Percentiles rank a stretch among this genome's conserved stretches.
These are phyloP conservation scores for Quercus glauca DNA, from an alignment of 306 rosid genomes.

Conservation along the genomic window DNA sequence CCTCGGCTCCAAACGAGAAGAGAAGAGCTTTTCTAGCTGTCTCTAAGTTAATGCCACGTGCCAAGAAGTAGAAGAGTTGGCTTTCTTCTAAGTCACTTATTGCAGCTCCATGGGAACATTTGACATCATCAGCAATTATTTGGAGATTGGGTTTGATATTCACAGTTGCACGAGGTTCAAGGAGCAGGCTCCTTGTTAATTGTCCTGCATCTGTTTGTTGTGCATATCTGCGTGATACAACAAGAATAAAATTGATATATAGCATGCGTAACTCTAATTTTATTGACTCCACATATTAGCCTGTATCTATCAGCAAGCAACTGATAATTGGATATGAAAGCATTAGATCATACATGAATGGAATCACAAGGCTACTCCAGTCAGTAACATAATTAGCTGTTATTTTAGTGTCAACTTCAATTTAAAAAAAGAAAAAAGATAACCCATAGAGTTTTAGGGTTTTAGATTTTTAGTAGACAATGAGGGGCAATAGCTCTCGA, in stretches of 20 bases:
- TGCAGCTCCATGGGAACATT: constrained; percentile 98
- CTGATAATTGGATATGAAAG: neutral
- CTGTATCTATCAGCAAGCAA: neutral
- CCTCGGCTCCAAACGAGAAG: constrained; percentile 84
- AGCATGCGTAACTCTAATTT: neutral
- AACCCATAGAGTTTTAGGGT: neutral
- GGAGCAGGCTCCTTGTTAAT: constrained; percentile 86
- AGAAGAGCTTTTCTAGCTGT: constrained; percentile 82
- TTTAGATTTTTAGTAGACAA: neutral
- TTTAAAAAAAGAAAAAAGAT: neutral
- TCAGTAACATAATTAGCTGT: neutral
- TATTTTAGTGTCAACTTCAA: neutral
- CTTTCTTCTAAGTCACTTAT: constrained; percentile 88
- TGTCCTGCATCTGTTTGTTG: constrained; percentile 99
- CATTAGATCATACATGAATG: neutral
- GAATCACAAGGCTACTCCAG: neutral
- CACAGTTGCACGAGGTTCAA: constrained; percentile 88
- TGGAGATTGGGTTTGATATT: constrained; percentile 95
- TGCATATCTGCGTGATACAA: constrained; percentile 57
- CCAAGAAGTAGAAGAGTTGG: constrained; percentile 77
- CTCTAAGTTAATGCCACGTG: constrained; percentile 73
- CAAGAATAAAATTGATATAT: neutral
- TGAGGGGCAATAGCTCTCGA: neutral
- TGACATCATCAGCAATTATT: constrained; percentile 85
- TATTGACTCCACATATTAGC: neutral